These are phyloP conservation scores for Colletotrichum incanum DNA, from an alignment of 2,329 filamentous ascomycete species.

Conservation along the genomic window DNA sequence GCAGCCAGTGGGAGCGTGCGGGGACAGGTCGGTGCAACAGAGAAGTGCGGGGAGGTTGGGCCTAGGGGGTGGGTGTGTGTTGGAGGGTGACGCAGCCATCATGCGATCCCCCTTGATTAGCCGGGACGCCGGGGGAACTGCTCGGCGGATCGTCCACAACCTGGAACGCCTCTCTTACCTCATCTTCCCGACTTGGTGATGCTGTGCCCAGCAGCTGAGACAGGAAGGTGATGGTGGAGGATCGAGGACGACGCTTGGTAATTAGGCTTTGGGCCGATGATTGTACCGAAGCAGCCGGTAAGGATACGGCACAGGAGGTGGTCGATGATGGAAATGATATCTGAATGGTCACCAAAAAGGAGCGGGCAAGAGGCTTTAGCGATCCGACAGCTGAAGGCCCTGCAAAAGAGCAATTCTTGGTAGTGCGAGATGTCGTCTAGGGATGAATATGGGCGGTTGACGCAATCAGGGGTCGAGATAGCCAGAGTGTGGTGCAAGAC, in stretches of 20 bases:
- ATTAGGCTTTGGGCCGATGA: not conserved
- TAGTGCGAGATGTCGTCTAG: not conserved
- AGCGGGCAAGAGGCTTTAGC: not conserved
- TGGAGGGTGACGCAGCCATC: constrained; percentile 41
- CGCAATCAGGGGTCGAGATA: not conserved
- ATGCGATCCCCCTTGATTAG: constrained; percentile 40
- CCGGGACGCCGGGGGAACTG: constrained; percentile 20
- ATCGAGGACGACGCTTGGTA: constrained; percentile 3
- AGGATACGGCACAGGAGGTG: constrained; percentile 4
- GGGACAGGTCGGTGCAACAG: constrained; percentile 34
- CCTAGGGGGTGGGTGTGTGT: constrained; percentile 34
- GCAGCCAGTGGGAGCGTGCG: constrained; percentile 41
- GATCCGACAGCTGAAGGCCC: not conserved
- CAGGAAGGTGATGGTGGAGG: constrained; percentile 16
- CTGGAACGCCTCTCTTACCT: constrained; percentile 31
- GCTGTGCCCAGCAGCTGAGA: constrained; percentile 4
- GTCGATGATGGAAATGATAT: constrained; percentile 1
- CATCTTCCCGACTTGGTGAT: constrained; percentile 35
- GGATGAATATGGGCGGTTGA: not conserved
- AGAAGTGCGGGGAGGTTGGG: constrained; percentile 40
- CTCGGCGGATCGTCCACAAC: constrained; percentile 21
- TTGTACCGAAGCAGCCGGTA: not conserved
- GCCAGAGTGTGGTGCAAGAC: constrained; percentile 10
- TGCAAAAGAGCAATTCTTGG: not conserved
- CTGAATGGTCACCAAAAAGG: not conserved